These are phyloP conservation scores for Coemansia asiatica DNA, from an alignment of 192 early-diverging fungal genomes.

Conservation along the genomic window DNA sequence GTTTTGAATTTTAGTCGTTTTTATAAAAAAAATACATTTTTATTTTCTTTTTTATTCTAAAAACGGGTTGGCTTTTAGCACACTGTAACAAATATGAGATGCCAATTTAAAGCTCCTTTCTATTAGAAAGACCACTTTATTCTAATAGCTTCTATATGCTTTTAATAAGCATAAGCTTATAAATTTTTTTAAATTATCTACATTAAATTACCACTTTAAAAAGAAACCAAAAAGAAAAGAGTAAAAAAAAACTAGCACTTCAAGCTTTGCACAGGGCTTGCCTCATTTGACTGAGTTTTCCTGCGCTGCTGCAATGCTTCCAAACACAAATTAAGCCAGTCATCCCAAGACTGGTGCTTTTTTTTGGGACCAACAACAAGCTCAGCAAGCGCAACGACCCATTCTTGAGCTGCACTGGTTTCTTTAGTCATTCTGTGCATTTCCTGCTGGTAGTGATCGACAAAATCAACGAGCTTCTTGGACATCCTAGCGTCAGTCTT, in stretches of 20 bases:
- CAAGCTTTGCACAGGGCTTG: conserved; percentile 3
- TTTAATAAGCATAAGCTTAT: too few relatives aligned
- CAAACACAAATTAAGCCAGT: conserved; percentile 43
- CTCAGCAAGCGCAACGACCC: conserved; percentile 49
- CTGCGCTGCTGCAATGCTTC: conserved; percentile 33
- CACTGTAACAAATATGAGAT: too few relatives aligned
- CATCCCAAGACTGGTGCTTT: conserved; percentile 50
- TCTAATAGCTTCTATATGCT: too few relatives aligned
- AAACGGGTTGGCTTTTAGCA: too few relatives aligned
- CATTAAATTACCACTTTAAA: neutral
- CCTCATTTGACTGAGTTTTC: conserved; percentile 19
- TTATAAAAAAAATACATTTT: neutral
- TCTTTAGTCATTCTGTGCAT: conserved; percentile 32
- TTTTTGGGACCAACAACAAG: conserved; percentile 43
- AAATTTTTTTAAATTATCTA: neutral
- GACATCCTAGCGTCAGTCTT: conserved; percentile 5
- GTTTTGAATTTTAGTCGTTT: neutral
- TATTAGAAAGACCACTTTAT: too few relatives aligned
- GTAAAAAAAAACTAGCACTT: neutral
- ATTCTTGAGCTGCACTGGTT: conserved; percentile 41
- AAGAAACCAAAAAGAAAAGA: neutral
- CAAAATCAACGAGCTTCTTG: conserved; percentile 42
- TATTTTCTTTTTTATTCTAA: too few relatives aligned
- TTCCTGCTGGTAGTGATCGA: conserved; percentile 41
- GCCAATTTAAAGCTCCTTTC: too few relatives aligned